Conservation (phyloP, 75 land plant species). For the Ceratopteris richardii region DNA sequence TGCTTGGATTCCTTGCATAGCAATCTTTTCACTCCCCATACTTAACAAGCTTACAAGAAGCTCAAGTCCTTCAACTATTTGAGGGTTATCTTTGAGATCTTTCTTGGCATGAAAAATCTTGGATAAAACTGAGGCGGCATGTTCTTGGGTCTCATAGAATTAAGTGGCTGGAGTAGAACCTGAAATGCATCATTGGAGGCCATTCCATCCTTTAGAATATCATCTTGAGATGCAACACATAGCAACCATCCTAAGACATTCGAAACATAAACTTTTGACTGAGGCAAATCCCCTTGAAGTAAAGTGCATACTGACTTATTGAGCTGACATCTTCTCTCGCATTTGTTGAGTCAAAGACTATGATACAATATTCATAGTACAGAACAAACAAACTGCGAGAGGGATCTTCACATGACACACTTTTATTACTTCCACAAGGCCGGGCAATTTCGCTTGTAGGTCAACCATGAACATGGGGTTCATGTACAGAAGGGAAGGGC, state of each 20-base stretch:
- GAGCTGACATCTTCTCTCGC: too few relatives aligned
- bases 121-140: conserved; percentile 87
- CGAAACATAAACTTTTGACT: conserved; percentile 88
- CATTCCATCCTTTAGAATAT: conserved; percentile 77
- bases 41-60: conserved; percentile 57
- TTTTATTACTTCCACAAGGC: too few relatives aligned
- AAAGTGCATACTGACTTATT: too few relatives aligned
- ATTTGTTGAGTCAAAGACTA: too few relatives aligned
- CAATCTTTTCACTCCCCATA: conserved; percentile 51
- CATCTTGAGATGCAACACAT: conserved; percentile 71
- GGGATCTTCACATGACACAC: too few relatives aligned
- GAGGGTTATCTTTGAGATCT: conserved; percentile 78
- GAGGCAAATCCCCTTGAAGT: conserved; percentile 86
- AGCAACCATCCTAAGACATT: conserved; percentile 86
- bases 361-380: too few relatives aligned
- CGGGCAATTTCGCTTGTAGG: too few relatives aligned
- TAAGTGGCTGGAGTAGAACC: conserved; percentile 71
- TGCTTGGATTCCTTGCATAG: conserved; percentile 58
- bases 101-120: conserved; percentile 58
- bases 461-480: too few relatives aligned
- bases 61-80: too few relatives aligned
- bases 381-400: too few relatives aligned
- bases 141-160: conserved; percentile 77
- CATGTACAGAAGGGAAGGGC: too few relatives aligned
- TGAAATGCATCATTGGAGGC: too few relatives aligned